phyloP scores from a whole-genome alignment of 257 asterid species.

The Knoxia roxburghii region DNA sequence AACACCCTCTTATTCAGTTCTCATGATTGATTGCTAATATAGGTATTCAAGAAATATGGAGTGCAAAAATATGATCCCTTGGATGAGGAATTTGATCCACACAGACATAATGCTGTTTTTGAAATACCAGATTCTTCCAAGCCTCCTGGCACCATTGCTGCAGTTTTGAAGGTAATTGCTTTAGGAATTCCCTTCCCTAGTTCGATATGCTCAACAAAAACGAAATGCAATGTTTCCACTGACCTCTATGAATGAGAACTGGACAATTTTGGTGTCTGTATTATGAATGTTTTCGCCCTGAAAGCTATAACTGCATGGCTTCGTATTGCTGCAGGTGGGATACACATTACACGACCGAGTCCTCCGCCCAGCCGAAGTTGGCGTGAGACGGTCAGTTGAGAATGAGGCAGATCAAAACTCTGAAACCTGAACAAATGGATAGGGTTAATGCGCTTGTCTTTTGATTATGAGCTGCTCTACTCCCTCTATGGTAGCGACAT shows the following conservation, averaged over 20 bases:
- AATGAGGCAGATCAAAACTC: slow-evolving; percentile 25
- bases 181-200: background rate
- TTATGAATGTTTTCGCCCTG: background rate
- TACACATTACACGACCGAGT: slow-evolving; percentile 68
- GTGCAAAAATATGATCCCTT: slow-evolving; percentile 60
- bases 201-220: background rate
- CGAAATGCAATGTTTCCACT: background rate
- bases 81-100: slow-evolving; percentile 84
- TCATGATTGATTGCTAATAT: slow-evolving; percentile 3
- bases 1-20: background rate
- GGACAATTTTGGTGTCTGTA: background rate
- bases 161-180: slow-evolving; percentile 71
- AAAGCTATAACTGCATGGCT: background rate
- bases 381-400: slow-evolving; percentile 52
- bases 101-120: slow-evolving; percentile 87
- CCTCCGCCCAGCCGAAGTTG: slow-evolving; percentile 89
- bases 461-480: background rate
- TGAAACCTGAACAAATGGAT: slow-evolving; percentile 21
- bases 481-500: background rate
- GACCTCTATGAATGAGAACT: background rate
- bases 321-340: slow-evolving; percentile 47
- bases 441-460: slow-evolving; percentile 6
- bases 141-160: slow-evolving; percentile 67
- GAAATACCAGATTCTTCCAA: slow-evolving; percentile 91
- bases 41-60: slow-evolving; percentile 84